Percentiles rank a stretch among this genome's conserved stretches.
Evolutionary conservation across 2,329 filamentous ascomycete genomes (phyloP).

Genomic region (Colletotrichum cuscutae): DNA sequence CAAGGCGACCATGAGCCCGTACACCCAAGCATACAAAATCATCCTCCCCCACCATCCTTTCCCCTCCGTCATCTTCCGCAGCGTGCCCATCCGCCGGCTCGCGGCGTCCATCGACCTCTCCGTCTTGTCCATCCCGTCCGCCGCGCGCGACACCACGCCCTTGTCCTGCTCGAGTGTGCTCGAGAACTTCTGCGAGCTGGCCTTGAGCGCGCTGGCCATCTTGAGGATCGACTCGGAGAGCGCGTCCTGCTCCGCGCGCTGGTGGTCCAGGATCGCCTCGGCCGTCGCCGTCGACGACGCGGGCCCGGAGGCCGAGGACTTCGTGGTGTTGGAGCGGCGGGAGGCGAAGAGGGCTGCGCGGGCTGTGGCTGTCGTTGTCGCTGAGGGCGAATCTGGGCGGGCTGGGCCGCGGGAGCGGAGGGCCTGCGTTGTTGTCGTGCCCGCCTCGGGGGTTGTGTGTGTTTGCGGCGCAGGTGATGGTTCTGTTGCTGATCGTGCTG

Average conservation of each 20-base stretch:
- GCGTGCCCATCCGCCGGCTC: conserved; percentile 77
- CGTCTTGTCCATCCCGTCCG: conserved; percentile 81
- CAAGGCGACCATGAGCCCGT: conserved; percentile 80
- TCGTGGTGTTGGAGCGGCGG: conserved; percentile 40
- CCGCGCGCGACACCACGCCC: conserved; percentile 76
- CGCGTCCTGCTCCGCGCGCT: conserved; percentile 84
- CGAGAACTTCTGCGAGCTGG: conserved; percentile 78
- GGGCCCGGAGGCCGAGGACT: conserved; percentile 43
- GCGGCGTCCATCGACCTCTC: conserved; percentile 81
- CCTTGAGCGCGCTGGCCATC: conserved; percentile 82
- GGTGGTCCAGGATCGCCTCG: conserved; percentile 79
- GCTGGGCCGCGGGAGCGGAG: conserved; percentile 46
- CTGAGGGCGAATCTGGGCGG: conserved; percentile 35
- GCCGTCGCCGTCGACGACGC: conserved; percentile 61
- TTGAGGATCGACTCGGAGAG: conserved; percentile 84
- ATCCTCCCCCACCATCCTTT: conserved; percentile 88
- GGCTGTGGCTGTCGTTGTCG: conserved; percentile 46
- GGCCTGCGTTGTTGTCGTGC: conserved; percentile 42
- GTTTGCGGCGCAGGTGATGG: conserved; percentile 30
- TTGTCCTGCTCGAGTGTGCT: conserved; percentile 77
- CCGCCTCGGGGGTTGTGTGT: conserved; percentile 38
- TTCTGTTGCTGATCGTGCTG: not conserved
- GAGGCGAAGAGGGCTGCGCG: conserved; percentile 58
- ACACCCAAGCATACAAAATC: conserved; percentile 86
- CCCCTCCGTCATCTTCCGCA: conserved; percentile 86